A percentile compares a stretch with the other conserved stretches of the same genome.
Conservation (phyloP, 306 rosid species). For the Boehmeria nivea region DNA sequence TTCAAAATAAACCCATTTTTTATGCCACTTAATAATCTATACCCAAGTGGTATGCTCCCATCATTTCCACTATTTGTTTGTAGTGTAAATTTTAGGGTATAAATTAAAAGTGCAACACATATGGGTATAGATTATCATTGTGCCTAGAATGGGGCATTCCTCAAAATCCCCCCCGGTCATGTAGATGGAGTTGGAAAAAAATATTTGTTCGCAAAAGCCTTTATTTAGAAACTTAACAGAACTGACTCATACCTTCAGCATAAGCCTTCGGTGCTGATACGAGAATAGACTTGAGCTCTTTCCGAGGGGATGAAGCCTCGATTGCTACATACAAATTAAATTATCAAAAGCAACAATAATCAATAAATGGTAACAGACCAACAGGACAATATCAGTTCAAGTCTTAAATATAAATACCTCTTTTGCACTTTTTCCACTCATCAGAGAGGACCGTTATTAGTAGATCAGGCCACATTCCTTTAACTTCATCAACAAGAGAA, state of each 20-base stretch:
- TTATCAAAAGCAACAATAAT: conserved; percentile 13
- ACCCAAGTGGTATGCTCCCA: too few species aligned
- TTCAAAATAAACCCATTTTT: too few species aligned
- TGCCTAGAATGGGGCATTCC: too few species aligned
- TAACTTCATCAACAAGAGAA: conserved; percentile 60
- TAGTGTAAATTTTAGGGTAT: too few species aligned
- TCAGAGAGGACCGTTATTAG: conserved; percentile 58
- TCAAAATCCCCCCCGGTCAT: background rate
- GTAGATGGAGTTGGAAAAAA: background rate
- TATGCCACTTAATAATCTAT: too few species aligned
- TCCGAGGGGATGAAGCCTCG: conserved; percentile 79
- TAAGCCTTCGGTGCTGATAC: conserved; percentile 41
- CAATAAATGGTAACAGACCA: conserved; percentile 17
- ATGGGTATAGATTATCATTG: too few species aligned
- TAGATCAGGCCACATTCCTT: conserved; percentile 78
- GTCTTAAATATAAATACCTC: conserved; percentile 43
- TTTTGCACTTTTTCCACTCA: conserved; percentile 88
- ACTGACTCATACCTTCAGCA: conserved; percentile 41
- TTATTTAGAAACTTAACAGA: too few species aligned
- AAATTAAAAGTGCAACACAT: too few species aligned
- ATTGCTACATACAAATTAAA: conserved; percentile 54
- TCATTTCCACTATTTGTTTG: too few species aligned
- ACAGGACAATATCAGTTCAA: conserved; percentile 12
- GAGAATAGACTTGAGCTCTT: conserved; percentile 61
- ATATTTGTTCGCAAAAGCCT: too few species aligned